These are phyloP conservation scores for Cystobasidium tubakii DNA, from an alignment of 768 basidiomycete species.

Conservation along the genomic window DNA sequence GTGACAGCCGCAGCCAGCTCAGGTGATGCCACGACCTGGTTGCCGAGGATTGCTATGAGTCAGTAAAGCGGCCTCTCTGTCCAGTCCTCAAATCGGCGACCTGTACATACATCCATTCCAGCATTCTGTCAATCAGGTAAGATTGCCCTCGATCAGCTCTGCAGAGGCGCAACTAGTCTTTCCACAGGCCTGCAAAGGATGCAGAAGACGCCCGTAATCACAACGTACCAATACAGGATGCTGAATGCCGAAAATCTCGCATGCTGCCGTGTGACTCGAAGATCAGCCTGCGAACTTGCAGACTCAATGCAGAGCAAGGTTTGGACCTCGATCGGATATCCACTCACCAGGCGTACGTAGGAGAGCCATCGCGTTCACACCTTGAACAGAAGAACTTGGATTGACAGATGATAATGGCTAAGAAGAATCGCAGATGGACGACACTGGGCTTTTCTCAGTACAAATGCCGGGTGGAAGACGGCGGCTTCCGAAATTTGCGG, in stretches of 20 bases:
- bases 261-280: neutral
- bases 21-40: constrained; percentile 54
- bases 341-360: neutral
- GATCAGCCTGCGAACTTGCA: neutral
- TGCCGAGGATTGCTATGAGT: neutral
- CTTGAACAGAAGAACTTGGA: neutral
- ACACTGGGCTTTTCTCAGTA: too few relatives aligned
- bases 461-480: too few relatives aligned
- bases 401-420: too few relatives aligned
- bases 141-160: neutral
- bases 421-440: too few relatives aligned
- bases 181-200: neutral
- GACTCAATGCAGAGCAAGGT: too few relatives aligned
- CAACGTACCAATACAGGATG: neutral
- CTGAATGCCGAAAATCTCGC: neutral
- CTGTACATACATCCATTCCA: neutral
- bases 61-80: too few relatives aligned
- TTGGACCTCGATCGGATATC: neutral
- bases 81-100: too few relatives aligned
- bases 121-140: neutral
- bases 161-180: neutral
- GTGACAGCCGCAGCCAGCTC: constrained; percentile 84
- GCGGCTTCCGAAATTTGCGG: too few relatives aligned
- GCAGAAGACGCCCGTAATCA: neutral
- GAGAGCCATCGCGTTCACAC: neutral